Evolutionary conservation across 768 basidiomycete species (phyloP).

Genomic region (Tricholoma sp.): DNA sequence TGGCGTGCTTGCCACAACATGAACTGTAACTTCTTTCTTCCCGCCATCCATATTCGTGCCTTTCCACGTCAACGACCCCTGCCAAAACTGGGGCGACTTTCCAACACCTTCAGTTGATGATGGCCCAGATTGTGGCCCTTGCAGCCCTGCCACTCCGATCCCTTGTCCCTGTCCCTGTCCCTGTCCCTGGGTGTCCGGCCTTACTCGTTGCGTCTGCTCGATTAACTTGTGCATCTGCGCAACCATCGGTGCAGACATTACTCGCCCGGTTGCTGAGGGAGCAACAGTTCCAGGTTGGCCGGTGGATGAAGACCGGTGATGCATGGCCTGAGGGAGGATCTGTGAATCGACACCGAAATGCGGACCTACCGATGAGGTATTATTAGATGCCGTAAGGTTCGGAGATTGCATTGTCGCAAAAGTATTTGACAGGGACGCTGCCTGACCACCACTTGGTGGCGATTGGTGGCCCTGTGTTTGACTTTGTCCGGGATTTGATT

Average conservation of each 20-base stretch:
- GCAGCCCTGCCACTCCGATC: neutral
- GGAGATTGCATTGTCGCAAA: neutral
- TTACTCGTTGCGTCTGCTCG: constrained; percentile 32
- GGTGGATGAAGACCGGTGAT: constrained; percentile 14
- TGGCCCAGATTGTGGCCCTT: neutral
- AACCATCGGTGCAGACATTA: constrained; percentile 15
- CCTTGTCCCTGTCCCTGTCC: neutral
- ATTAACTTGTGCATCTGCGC: constrained; percentile 45
- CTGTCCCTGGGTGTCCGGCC: neutral
- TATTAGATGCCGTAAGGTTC: neutral
- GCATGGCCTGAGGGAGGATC: constrained; percentile 14
- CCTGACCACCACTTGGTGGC: neutral
- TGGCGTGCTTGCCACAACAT: constrained; percentile 28
- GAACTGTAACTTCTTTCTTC: constrained; percentile 40
- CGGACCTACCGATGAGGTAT: neutral
- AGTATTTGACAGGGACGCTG: neutral
- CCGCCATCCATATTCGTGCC: constrained; percentile 29
- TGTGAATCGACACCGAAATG: constrained; percentile 19
- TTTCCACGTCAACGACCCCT: constrained; percentile 42
- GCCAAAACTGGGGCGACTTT: constrained; percentile 33
- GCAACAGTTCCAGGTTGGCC: neutral
- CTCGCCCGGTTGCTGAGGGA: constrained; percentile 1
- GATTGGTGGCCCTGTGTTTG: neutral
- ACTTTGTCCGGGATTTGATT: constrained; percentile 2
- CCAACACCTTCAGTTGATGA: constrained; percentile 9